Evolutionary conservation across 2,329 filamentous ascomycete genomes (phyloP).

Genomic region (Pyrenophora seminiperda): DNA sequence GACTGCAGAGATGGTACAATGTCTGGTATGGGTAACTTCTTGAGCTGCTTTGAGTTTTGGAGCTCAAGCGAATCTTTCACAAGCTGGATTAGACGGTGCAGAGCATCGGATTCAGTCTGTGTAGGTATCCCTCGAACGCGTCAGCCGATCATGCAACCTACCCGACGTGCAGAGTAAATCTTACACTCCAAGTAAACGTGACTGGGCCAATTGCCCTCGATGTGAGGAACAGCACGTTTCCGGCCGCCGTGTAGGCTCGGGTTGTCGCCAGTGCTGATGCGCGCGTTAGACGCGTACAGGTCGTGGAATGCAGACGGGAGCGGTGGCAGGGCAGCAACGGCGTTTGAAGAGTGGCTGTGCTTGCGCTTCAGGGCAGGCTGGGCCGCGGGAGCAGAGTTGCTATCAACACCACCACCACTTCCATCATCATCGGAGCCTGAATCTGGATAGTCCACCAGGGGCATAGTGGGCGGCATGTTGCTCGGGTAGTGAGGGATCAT

Average conservation of each 20-base stretch:
- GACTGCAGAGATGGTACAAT: conserved; percentile 75
- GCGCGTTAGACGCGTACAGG: conserved; percentile 81
- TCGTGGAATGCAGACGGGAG: conserved; percentile 83
- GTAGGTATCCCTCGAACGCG: conserved; percentile 47
- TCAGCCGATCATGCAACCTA: conserved; percentile 33
- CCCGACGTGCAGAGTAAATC: conserved; percentile 40
- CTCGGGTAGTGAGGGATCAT: conserved; percentile 18
- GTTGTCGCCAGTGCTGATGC: conserved; percentile 79
- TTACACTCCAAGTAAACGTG: conserved; percentile 93
- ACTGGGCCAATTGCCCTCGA: conserved; percentile 88
- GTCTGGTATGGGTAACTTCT: conserved; percentile 37
- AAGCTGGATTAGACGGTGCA: conserved; percentile 38
- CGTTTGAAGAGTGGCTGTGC: conserved; percentile 22
- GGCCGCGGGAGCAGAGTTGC: conserved; percentile 10
- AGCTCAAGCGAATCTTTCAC: conserved; percentile 27
- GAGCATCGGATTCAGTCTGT: conserved; percentile 36
- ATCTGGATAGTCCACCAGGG: conserved; percentile 55
- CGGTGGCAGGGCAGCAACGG: conserved; percentile 63
- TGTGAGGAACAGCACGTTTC: conserved; percentile 79
- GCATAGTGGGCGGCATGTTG: conserved; percentile 31
- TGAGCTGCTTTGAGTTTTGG: conserved; percentile 28
- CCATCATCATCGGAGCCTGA: conserved; percentile 57
- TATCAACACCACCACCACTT: conserved; percentile 11
- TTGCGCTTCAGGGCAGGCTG: conserved; percentile 39
- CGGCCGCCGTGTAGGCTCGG: conserved; percentile 84